phyloP scores from a whole-genome alignment of 2,329 filamentous ascomycete genomes.

The Sarocladiaceae sp. region DNA sequence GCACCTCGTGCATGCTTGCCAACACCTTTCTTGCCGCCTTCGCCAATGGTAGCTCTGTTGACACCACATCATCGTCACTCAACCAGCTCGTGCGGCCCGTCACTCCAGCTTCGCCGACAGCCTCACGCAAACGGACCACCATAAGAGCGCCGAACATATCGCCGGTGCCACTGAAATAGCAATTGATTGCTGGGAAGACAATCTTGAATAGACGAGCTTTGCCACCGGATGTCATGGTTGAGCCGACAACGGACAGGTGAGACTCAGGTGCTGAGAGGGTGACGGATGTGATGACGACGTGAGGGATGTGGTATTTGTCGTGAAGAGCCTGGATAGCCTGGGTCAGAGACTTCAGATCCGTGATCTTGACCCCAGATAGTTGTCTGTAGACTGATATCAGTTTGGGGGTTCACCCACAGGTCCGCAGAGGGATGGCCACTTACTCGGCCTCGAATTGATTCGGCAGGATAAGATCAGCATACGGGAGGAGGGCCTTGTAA shows the following conservation, averaged over 20 bases:
- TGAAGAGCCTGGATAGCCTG: slow-evolving; percentile 76
- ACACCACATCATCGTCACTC: slow-evolving; percentile 65
- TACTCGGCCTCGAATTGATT: slow-evolving; percentile 98
- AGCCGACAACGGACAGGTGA: slow-evolving; percentile 71
- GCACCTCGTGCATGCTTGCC: slow-evolving; percentile 85
- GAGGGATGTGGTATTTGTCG: slow-evolving; percentile 69
- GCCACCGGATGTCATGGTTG: slow-evolving; percentile 60
- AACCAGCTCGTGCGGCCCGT: slow-evolving; percentile 63
- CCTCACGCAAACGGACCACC: slow-evolving; percentile 82
- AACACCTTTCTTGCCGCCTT: slow-evolving; percentile 81
- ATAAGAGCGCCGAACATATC: slow-evolving; percentile 98
- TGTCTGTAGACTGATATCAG: slow-evolving; percentile 46
- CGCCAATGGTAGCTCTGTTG: slow-evolving; percentile 75
- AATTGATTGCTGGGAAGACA: slow-evolving; percentile 79
- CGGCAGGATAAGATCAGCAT: slow-evolving; percentile 88
- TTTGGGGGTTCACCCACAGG: background rate
- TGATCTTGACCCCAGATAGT: slow-evolving; percentile 80
- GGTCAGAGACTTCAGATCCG: slow-evolving; percentile 66
- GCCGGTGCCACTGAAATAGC: slow-evolving; percentile 94
- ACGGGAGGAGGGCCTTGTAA: slow-evolving; percentile 73
- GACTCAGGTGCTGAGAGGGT: slow-evolving; percentile 54
- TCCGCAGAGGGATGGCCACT: slow-evolving; percentile 22
- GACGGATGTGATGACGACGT: slow-evolving; percentile 90
- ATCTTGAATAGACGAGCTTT: slow-evolving; percentile 82
- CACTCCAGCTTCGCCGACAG: slow-evolving; percentile 50